These are phyloP conservation scores for Aquilaria malaccensis DNA, from an alignment of 345 rosid species.

Conservation along the genomic window DNA sequence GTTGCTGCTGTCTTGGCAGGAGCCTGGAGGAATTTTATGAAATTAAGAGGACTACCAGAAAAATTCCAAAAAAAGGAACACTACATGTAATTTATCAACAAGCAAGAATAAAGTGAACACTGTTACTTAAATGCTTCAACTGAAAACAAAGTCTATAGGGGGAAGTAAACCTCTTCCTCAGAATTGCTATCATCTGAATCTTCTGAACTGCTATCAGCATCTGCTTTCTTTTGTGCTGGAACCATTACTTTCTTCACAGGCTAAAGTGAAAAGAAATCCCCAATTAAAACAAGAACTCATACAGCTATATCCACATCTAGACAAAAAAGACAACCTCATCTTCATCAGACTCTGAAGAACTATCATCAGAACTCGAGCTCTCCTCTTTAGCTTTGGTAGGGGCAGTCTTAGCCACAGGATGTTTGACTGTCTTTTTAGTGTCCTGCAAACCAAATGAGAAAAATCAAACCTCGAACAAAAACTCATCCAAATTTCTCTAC, in stretches of 20 bases:
- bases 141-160: too few species aligned
- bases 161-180: slow-evolving; percentile 14
- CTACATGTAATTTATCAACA: not conserved
- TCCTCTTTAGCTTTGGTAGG: too few species aligned
- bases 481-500: too few species aligned
- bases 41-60: not conserved
- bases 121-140: not conserved
- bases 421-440: too few species aligned
- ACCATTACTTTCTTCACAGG: not conserved
- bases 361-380: too few species aligned
- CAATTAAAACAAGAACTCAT: too few species aligned
- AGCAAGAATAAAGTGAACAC: not conserved
- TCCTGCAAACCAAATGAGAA: too few species aligned
- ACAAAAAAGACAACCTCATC: too few species aligned
- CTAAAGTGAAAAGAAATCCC: not conserved
- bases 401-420: too few species aligned
- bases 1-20: slow-evolving; percentile 8
- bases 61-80: not conserved
- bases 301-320: too few species aligned
- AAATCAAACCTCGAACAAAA: too few species aligned
- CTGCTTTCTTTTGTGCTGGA: not conserved
- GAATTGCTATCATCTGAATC: slow-evolving; percentile 28
- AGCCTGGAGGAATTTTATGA: not conserved
- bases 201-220: slow-evolving; percentile 14
- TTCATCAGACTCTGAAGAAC: too few species aligned